Conservation (phyloP, 1,284 basidiomycete species). For the Pseudozyma sp. region DNA sequence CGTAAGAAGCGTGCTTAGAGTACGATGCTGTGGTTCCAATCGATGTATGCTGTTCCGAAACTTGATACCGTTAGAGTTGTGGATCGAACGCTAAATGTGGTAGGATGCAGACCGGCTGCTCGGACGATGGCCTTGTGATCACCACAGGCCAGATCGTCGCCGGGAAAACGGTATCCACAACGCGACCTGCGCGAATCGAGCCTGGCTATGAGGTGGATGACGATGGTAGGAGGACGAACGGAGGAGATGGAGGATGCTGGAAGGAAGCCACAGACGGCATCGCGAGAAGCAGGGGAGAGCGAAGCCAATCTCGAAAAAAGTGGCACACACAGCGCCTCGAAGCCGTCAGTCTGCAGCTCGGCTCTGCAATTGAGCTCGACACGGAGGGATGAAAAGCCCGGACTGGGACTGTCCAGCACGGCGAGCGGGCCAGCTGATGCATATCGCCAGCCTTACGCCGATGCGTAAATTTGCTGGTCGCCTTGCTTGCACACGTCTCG, state of each 20-base stretch:
- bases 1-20: no score
- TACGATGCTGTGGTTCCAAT: not conserved
- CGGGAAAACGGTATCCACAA: not conserved
- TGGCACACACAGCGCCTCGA: not conserved
- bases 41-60: not conserved
- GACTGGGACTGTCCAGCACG: no score
- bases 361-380: conserved; percentile 3
- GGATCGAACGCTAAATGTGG: no score
- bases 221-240: conserved; percentile 11
- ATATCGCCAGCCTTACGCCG: no score
- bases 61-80: no score
- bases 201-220: not conserved
- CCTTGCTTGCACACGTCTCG: no score
- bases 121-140: not conserved
- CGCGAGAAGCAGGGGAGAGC: no score
- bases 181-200: conserved; percentile 22
- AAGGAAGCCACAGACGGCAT: not conserved
- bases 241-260: not conserved
- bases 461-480: no score
- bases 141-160: no score
- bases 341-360: conserved; percentile 30
- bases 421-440: no score
- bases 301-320: no score
- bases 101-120: conserved; percentile 2
- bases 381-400: no score